Conservation (phyloP, 768 basidiomycete genomes). For the Lentinula raphanica region DNA sequence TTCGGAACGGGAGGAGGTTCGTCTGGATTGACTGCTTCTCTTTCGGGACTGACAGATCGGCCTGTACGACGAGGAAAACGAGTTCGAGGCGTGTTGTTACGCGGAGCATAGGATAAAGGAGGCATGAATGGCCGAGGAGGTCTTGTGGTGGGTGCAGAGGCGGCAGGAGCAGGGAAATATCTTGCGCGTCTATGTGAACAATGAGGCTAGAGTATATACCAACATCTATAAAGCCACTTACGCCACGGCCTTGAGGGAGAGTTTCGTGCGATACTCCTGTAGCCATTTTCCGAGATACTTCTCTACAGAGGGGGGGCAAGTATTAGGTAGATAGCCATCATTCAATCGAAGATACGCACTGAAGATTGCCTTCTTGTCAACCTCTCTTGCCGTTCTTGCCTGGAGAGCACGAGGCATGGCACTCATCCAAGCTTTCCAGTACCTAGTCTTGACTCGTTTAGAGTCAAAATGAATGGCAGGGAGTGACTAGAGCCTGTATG, state of each 20-base stretch:
- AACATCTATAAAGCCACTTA: slow-evolving; percentile 35
- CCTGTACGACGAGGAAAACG: slow-evolving; percentile 23
- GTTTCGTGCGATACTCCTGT: slow-evolving; percentile 62
- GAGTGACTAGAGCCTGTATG: slow-evolving; percentile 44
- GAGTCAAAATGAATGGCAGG: slow-evolving; percentile 78
- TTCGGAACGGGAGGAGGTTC: slow-evolving; percentile 3
- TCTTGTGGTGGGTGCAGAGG: slow-evolving; percentile 31
- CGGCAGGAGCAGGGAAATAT: slow-evolving; percentile 67
- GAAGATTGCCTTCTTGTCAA: slow-evolving; percentile 47
- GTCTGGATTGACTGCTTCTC: slow-evolving; percentile 9
- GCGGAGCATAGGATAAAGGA: slow-evolving; percentile 13
- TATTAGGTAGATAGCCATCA: not conserved
- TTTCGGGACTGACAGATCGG: slow-evolving; percentile 17
- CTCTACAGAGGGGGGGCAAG: slow-evolving; percentile 30
- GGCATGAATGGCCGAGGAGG: slow-evolving; percentile 16
- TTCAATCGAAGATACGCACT: slow-evolving; percentile 41
- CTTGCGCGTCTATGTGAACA: slow-evolving; percentile 61
- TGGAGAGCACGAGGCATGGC: slow-evolving; percentile 68
- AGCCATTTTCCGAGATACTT: slow-evolving; percentile 60
- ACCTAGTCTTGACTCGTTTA: slow-evolving; percentile 50
- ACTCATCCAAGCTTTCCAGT: slow-evolving; percentile 62
- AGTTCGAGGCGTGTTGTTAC: slow-evolving; percentile 22
- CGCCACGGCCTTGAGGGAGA: slow-evolving; percentile 79
- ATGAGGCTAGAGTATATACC: not conserved
- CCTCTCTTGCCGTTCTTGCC: slow-evolving; percentile 60